A percentile compares a stretch with the other conserved stretches of the same genome.
These are phyloP conservation scores for Gyrodon lividus DNA, from an alignment of 768 basidiomycete species.

Conservation along the genomic window DNA sequence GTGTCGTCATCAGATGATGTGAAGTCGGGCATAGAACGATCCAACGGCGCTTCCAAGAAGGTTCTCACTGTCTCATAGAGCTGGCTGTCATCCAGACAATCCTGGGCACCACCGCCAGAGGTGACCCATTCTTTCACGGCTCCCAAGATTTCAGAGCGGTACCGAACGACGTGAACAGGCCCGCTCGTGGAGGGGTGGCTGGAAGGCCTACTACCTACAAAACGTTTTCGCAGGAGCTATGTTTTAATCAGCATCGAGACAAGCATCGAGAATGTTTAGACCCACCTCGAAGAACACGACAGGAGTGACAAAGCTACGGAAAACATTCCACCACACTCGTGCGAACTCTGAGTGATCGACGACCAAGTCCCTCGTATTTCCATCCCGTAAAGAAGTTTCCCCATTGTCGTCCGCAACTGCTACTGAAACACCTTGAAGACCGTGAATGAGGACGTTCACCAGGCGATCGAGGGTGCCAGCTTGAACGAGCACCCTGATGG, in stretches of 20 bases:
- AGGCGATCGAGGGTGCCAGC: constrained; percentile 76
- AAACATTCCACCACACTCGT: constrained; percentile 80
- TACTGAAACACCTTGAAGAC: constrained; percentile 72
- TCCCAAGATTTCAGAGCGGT: constrained; percentile 62
- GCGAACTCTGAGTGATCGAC: constrained; percentile 75
- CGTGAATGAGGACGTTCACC: constrained; percentile 74
- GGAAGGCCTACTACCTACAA: constrained; percentile 49
- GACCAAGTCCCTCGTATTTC: constrained; percentile 67
- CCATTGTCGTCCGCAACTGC: constrained; percentile 86
- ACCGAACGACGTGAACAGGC: constrained; percentile 47
- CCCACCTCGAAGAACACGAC: constrained; percentile 82
- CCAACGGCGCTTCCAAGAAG: constrained; percentile 58
- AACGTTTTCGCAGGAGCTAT: constrained; percentile 76
- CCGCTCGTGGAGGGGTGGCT: constrained; percentile 40
- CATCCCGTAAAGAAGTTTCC: constrained; percentile 74
- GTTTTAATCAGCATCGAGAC: constrained; percentile 1
- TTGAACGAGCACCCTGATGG: constrained; percentile 73
- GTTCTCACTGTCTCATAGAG: constrained; percentile 55
- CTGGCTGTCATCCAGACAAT: constrained; percentile 68
- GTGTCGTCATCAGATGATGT: constrained; percentile 36
- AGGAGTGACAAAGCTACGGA: constrained; percentile 79
- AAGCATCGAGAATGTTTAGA: neutral
- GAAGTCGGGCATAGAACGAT: constrained; percentile 48
- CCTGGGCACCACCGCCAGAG: constrained; percentile 74
- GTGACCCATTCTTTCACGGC: constrained; percentile 72